Evolutionary conservation across 768 basidiomycete genomes (phyloP), one percentile per base, ranked within the genome.

Genomic region (Hydnomerulius pinastri): DNA sequence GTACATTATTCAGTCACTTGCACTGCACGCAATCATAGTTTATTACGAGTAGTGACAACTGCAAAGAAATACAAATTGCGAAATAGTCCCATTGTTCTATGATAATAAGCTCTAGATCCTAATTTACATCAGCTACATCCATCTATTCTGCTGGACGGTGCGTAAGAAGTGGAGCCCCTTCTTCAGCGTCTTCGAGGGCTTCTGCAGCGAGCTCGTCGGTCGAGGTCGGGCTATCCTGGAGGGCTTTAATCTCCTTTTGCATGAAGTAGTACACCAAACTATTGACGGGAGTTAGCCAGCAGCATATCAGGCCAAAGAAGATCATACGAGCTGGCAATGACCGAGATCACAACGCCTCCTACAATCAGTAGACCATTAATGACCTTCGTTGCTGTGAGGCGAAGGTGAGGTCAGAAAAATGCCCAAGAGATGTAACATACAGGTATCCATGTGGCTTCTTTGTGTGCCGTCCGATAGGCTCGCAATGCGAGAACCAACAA

Each of bases 401-500:
- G 27, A 48, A 50, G 30, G 51, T 55, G 46, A 55, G 39, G 48
- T 55, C n/a, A 23, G 29, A 28, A 35, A 42, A 15, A 25, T n/a
- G 42, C 5, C 5, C 40, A 21, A 27, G 33, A 29, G n/a, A 29
- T 23, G 24, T 17, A 29, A 29, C 77, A 49, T 73, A 88, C 88
- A 77, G 20, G 80, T 77, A 61, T 92, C 90, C 90, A 92, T 92
- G 35, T 81, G 71, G 32, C 71, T 77, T 38, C 91, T 79, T 53
- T 84, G 81, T 57, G 86, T 78, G 29, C 87, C 88, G 58, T 93
- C 91, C 9, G 90, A 86, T 13, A 93, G 71, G 10, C 73, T 73
- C 33, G 87, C 87, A 36, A 92, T 79, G 23, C 81, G 81, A 2
- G 86, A 85, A 2, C 91, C 92, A 43, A 92, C 82, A 68, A 92